Base-by-base conservation (phyloP, 1,284 basidiomycete species). In the Ceratorhiza oryzae-sativae region DNA sequence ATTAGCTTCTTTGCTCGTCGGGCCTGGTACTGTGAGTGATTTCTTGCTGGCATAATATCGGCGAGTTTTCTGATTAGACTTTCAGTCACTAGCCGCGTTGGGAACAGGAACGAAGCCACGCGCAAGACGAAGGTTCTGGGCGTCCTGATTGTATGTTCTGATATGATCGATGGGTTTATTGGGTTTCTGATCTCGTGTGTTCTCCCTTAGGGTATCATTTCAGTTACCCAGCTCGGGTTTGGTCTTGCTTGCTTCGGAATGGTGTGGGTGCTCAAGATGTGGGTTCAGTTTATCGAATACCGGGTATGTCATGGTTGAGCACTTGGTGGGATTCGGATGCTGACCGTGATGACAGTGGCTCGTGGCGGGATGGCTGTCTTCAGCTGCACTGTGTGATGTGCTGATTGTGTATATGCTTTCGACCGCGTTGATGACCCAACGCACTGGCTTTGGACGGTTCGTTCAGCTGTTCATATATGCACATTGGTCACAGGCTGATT, bases 1-100 rank as follows among this genome's bases (percentile, higher is more conserved):
- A 12, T 23, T 10, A 79, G 79, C 20, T 80, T 79, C 74, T 80
- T 79, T 73, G 79, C 79, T 45, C 76, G 77, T 10, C 76, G 79
- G 34, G 78, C 79, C 13, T 79, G 77, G 77, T 76, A 76, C 74
- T 77, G 79, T 79, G 67, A 41, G 75, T 61, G 48, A 49, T 25
- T 13, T 3, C 32, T 39, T 32, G 48, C 20, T 18, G 15, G 51
- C 23, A 20, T 68, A 39, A 6, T 20, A 42, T 13, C 18, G 13
- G 5, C 25, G 2, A n/a, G n/a, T n/a, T n/a, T 20, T 1, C 65
- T 56, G 32, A 53, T 39, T 45, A 18, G 32, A 5, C 51, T 32
- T 30, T 10, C 30, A 49, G 58, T 62, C 48, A 51, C 53, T 5
- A 58, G 36, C 27, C 65, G 53, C 1, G 27, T 68, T 9, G 68